Evolutionary conservation across 2,329 filamentous ascomycete genomes (phyloP), one percentile per base, ranked within the genome.

Genomic region (Bipolaris sorokiniana): DNA sequence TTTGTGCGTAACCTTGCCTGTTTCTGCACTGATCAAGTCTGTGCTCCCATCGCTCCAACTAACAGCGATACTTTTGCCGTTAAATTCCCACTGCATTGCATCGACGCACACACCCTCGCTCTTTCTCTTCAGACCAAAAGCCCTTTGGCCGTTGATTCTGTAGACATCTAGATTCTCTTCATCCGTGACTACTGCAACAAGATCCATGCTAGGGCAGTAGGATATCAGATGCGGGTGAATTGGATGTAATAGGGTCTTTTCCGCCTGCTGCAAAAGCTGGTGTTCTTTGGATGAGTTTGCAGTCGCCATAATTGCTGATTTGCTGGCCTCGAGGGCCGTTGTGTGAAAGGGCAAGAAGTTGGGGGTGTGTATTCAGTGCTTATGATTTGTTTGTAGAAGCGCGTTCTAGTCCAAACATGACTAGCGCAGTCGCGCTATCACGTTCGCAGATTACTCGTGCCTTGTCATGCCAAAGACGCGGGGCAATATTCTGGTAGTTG

Each of bases 191-290:
- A 92, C 82, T 5, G 89, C 88, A n/a, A 90, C 83, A 44, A 98
- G 82, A 77, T 97, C 91, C 80, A 96, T 90, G 7, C 88, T 89
- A 15, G 93, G 91, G 76, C 92, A 96, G 76, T 90, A 91, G 23
- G 88, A 83, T 33, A 94, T 81, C 48, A 89, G 83, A 45, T 82
- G 79, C 34, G 81, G 78, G 36, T 84, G 81, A 20, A 86, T 81
- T 22, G 82, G 79, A 62, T 78, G 74, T 20, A 77, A 68, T 31
- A 79, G 62, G n/a, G 76, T 73, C 48, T 78, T 79, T 44, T 79
- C 77, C 7, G 77, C 71, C 56, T 79, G 75, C 59, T 75, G 73
- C 33, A 77, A 66, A 47, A 78, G 62, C 55, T 65, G 61, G 18
- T 45, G 63, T 41, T 15, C 42, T 44, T 56, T 42, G 7, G 33